Base-by-base conservation (phyloP, 345 rosid species). In the Pelargonium nanum region DNA sequence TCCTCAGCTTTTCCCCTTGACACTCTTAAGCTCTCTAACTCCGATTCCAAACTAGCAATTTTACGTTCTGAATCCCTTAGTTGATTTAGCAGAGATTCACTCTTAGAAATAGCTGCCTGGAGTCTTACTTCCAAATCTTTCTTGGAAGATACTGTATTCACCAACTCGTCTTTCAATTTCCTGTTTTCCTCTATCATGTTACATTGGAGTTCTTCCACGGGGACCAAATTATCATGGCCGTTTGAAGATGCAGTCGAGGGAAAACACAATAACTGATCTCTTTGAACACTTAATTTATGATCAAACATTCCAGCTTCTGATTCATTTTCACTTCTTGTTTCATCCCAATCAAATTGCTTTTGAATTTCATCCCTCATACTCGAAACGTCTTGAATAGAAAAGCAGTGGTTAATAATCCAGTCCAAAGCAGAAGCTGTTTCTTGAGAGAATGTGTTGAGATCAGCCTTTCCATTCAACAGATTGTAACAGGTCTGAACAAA, bases 361-460 rank as follows among this genome's bases (percentile, higher is more conserved):
- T 77, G 76, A 20, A 85, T 70, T 63, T 75, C 89, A 61, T 83
- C 79, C 77, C 72, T 85, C 91, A 83, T 92, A 86, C 86, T 83
- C 60, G 96, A 80, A 82, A 87, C 95, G 78, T 89, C 94, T 81
- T 89, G 96, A 57, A 89, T 77, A 59, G 99, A 87, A 68, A 89
- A 89, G 61, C 99, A 89, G 45, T 89, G 93, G 69, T 81, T 89
- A 65, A 87, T 76, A 56, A 81, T 81, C 97, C 99, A 92, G 61
- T 85, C 94, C 73, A 92, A 65, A 56, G 89, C 61, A 56, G 72
- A 72, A 72, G 77, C 67, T 26, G 87, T 66, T 69, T 85, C 97
- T 68, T 80, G 60, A 17, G 80, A 58, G 72, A 92, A 85, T 68
- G 64, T 89, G 70, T 62, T 74, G 53, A 83, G 23, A 63, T 80